Evolutionary conservation across 257 asterid species (phyloP), one percentile per base, ranked within the genome.

Genomic region (Capsicum baccatum): DNA sequence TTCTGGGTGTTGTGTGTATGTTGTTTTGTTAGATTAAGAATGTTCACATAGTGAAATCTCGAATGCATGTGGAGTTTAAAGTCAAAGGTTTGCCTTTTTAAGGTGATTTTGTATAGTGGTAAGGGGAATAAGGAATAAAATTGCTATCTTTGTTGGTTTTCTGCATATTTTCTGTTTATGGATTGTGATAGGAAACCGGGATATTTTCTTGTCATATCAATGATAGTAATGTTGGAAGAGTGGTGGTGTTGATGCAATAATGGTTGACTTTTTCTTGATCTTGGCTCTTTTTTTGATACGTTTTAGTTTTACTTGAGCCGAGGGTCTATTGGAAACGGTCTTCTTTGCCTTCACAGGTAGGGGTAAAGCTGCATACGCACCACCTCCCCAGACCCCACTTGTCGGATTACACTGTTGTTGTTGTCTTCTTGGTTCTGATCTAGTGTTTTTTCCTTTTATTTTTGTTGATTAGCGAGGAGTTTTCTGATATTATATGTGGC

Each of bases 141-240:
- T 67, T 74, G 80, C 83, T 69, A 66, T 52, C 80, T 86, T 87
- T 68, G 47, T 37, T 37, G 42, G 42, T 37, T 37, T 37, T 37
- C 42, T 37, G 42, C 42, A 19, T 73, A 12, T 6, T 80, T 48
- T 48, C 33, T 83, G 35, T 67, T 55, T 56, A 82, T 44, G 58
- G 56, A 76, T 83, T 84, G 83, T 74, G 66, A 86, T 58, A 44
- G 21, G 56, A 54, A 70, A 83, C 68, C 83, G 21, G 62, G 71
- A 26, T 26, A 26, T 54, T 87, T 60, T 26, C 17, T 17, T 35
- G 1, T 67, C 12, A 16, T 56, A 62, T 63, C 37, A 9, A 63
- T 44, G 79, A 66, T 55, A 68, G 60, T 44, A 52, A 62, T 7
- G 14, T 82, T 60, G 48, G 5, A 8, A 66, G 42, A 33, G 76